Conservation (phyloP, 164 flowering plant species). For the Buxus sempervirens region DNA sequence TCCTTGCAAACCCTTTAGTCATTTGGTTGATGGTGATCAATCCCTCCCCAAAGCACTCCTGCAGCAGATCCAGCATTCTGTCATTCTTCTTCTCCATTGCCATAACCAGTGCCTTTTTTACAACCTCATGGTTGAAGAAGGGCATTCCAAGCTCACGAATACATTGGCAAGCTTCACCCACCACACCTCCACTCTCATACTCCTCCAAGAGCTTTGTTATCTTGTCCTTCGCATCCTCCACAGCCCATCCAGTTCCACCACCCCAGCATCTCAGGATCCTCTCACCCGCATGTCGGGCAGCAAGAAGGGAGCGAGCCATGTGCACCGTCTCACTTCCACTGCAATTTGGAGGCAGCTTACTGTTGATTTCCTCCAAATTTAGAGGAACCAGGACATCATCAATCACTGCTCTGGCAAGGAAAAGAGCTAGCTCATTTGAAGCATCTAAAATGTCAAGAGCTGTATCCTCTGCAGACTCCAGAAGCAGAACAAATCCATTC, state of each 20-base stretch:
- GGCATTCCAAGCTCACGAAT: conserved; percentile 96
- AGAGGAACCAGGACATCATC: conserved; percentile 93
- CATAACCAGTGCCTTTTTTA: conserved; percentile 93
- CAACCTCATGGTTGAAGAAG: conserved; percentile 96
- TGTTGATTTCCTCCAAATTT: conserved; percentile 76
- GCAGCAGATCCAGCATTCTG: conserved; percentile 76
- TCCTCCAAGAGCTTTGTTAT: conserved; percentile 87
- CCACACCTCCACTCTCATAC: conserved; percentile 87
- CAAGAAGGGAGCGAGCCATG: conserved; percentile 68
- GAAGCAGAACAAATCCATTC: conserved; percentile 82
- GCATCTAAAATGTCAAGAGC: conserved; percentile 93
- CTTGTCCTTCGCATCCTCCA: conserved; percentile 99
- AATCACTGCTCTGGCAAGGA: conserved; percentile 91
- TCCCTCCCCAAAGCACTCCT: conserved; percentile 80
- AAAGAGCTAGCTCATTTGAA: conserved; percentile 85
- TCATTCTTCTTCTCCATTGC: conserved; percentile 99
- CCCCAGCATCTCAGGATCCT: conserved; percentile 97
- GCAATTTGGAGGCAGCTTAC: conserved; percentile 62
- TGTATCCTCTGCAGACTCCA: conserved; percentile 95
- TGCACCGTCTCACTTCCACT: conserved; percentile 83
- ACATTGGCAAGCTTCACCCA: conserved; percentile 86
- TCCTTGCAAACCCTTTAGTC: conserved; percentile 83
- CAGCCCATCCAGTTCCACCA: conserved; percentile 99
- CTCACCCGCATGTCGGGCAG: conserved; percentile 97
- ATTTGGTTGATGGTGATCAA: conserved; percentile 87